Evolutionary conservation across 805 yeast genomes (phyloP).

Genomic region (Ogataea sp.): DNA sequence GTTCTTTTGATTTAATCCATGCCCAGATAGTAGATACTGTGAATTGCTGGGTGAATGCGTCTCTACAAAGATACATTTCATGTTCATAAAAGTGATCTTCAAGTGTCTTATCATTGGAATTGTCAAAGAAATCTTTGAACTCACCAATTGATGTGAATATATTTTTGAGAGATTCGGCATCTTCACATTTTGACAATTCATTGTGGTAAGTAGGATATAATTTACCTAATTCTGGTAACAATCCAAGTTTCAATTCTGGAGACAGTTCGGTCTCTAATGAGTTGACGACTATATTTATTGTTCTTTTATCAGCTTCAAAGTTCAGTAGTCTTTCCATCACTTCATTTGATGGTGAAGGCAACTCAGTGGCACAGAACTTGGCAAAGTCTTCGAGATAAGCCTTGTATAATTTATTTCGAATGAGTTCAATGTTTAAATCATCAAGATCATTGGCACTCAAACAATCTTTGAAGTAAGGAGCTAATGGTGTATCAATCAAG

Average conservation of each 20-base stretch:
- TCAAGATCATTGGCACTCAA: slow-evolving; percentile 83
- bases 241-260: slow-evolving; percentile 57
- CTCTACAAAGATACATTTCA: slow-evolving; percentile 88
- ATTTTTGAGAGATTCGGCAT: slow-evolving; percentile 70
- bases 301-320: slow-evolving; percentile 94
- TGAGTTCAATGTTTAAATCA: slow-evolving; percentile 90
- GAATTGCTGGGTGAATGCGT: slow-evolving; percentile 95
- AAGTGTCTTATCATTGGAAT: slow-evolving; percentile 46
- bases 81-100: slow-evolving; percentile 92
- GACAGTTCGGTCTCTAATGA: slow-evolving; percentile 78
- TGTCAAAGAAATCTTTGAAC: slow-evolving; percentile 51
- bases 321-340: slow-evolving; percentile 70
- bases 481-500: slow-evolving; percentile 92
- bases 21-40: slow-evolving; percentile 90
- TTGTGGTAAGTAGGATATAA: slow-evolving; percentile 65
- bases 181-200: slow-evolving; percentile 70
- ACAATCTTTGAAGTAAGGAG: slow-evolving; percentile 91
- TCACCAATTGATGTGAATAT: slow-evolving; percentile 59
- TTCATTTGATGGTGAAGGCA: slow-evolving; percentile 72
- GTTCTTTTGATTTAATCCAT: slow-evolving; percentile 93
- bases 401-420: slow-evolving; percentile 84
- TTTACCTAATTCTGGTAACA: slow-evolving; percentile 79
- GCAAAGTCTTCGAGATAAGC: slow-evolving; percentile 89
- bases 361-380: slow-evolving; percentile 49
- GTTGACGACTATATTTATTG: slow-evolving; percentile 85